Conservation (phyloP, 202 grass and related monocot genomes). For the Elaeis oleifera region DNA sequence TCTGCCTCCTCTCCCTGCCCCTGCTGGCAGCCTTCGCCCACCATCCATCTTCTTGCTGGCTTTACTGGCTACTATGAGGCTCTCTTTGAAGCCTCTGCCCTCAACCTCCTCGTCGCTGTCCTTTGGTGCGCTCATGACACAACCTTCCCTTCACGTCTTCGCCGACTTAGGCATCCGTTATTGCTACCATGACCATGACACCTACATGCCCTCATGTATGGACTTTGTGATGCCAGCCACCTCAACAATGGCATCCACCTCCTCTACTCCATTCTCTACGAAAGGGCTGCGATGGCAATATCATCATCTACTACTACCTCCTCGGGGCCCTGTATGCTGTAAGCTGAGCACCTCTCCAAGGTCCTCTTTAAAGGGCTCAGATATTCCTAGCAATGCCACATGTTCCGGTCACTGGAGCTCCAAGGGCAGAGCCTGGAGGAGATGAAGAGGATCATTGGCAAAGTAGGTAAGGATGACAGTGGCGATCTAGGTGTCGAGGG, state of each 20-base stretch:
- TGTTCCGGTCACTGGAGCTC: conserved; percentile 54
- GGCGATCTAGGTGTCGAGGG: conserved; percentile 17
- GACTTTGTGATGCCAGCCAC: no score
- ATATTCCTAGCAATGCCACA: conserved; percentile 29
- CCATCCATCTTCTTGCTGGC: conserved; percentile 33
- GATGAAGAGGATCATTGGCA: conserved; percentile 46
- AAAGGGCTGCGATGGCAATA: not conserved
- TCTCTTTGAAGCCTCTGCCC: conserved; percentile 26
- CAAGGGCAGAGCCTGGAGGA: conserved; percentile 43
- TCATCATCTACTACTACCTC: conserved; percentile 48
- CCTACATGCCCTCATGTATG: no score
- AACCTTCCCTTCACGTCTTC: conserved; percentile 56
- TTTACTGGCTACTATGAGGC: conserved; percentile 38
- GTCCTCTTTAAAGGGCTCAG: conserved; percentile 65
- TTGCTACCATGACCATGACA: no score
- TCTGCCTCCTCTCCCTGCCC: conserved; percentile 33
- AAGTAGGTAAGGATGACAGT: not conserved
- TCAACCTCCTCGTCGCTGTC: conserved; percentile 39
- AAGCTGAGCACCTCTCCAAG: conserved; percentile 52
- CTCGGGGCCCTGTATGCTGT: conserved; percentile 40
- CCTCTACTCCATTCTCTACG: no score
- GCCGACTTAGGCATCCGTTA: conserved; percentile 30
- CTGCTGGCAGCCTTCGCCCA: conserved; percentile 23
- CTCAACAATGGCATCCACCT: no score
- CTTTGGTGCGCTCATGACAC: conserved; percentile 21